Percentiles rank a stretch among this genome's conserved stretches.
Conservation (phyloP, 192 early-diverging fungal species). For the Chytriomyces sp. region DNA sequence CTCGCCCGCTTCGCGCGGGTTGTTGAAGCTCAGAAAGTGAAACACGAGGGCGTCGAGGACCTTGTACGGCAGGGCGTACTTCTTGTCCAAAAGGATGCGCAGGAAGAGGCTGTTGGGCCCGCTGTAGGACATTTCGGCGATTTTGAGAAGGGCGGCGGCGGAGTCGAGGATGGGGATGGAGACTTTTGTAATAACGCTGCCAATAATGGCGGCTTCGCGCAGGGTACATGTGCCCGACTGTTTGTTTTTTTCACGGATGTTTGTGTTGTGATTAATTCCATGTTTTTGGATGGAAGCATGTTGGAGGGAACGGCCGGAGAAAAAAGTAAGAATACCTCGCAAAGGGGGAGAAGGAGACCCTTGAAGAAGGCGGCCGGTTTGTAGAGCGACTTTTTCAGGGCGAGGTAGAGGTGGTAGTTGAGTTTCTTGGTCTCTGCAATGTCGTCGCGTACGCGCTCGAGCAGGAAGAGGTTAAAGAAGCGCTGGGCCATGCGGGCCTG, state of each 20-base stretch:
- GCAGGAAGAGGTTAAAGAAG: constrained; percentile 85
- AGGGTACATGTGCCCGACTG: constrained; percentile 78
- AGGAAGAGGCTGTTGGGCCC: constrained; percentile 94
- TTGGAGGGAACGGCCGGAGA: not conserved
- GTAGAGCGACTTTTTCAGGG: constrained; percentile 94
- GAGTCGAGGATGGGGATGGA: constrained; percentile 96
- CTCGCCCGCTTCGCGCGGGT: constrained; percentile 49
- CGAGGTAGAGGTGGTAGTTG: constrained; percentile 96
- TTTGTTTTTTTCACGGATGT: not conserved
- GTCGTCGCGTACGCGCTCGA: constrained; percentile 92
- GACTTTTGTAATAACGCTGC: constrained; percentile 87
- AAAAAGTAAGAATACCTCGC: constrained; percentile 56
- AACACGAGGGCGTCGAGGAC: constrained; percentile 95
- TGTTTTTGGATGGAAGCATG: no score
- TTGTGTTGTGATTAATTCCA: not conserved
- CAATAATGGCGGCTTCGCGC: constrained; percentile 94
- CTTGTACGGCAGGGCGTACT: constrained; percentile 96
- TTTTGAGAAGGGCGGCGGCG: constrained; percentile 84
- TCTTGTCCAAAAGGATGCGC: constrained; percentile 94
- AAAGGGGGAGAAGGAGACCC: constrained; percentile 94
- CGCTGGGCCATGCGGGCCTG: constrained; percentile 89
- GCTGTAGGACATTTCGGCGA: constrained; percentile 98
- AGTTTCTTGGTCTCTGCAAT: constrained; percentile 97
- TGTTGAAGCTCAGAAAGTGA: constrained; percentile 86
- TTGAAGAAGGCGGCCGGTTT: constrained; percentile 98